Base-by-base conservation (phyloP, 73 alveolate species). In the Paramecium tetraurelia region DNA sequence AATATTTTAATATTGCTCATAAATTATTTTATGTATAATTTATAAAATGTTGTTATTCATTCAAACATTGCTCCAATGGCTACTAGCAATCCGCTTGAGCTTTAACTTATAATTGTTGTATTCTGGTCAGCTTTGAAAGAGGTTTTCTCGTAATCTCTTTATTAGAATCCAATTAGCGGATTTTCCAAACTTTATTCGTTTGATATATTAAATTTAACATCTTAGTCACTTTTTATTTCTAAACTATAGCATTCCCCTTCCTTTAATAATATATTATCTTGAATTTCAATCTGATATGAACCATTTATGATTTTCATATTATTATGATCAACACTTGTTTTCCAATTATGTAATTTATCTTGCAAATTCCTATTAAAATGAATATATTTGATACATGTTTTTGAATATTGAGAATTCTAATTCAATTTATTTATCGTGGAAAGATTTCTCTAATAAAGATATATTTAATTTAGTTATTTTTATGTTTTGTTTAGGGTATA, bases 221-320 rank as follows among this genome's bases (percentile, higher is more conserved):
- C 86, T 43, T 72, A 40, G 10, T 72, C 14, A 72, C 86, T 72
- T 40, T 40, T 36, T 1, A 72, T 72, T 36, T 33, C 86, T 11
- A 72, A 72, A 35, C 58, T 29, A 20, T 72, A 72, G 16, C 46
- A 22, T 40, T 72, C 86, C 14, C 86, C 86, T 35, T 72, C 86
- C 21, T 72, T 72, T 3, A 72, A 38, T 18, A 16, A 72, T 20
- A 36, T 31, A 72, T 33, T n/a, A 8, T 72, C 86, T 36, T 59
- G 68, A 16, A 72, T 12, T 63, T 12, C 29, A 35, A 36, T 72
- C 14, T 29, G 35, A 33, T 40, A 72, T 4, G 57, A 72, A 12
- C 21, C 68, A 35, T 72, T 16, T 72, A 1, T 4, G 10, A 21
- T 72, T 6, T 36, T 36, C 59, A 72, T 31, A 16, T 38, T 1